A percentile compares a stretch with the other conserved stretches of the same genome.
Evolutionary conservation across 1,139 yeast genomes (phyloP).

Genomic region (Sugiyamaella novakii): DNA sequence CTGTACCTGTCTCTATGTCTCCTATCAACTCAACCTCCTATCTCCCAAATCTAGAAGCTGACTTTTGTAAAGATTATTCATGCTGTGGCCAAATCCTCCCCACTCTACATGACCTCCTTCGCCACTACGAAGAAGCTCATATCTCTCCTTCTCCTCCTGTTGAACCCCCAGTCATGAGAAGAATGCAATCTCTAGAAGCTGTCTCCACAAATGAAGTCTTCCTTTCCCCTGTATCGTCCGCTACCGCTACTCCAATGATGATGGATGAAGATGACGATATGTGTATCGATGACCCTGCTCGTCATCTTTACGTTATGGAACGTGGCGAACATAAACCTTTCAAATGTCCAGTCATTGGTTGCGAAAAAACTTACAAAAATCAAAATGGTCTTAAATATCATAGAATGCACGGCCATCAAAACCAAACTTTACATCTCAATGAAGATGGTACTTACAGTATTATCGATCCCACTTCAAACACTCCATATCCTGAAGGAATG

Average conservation of each 20-base stretch:
- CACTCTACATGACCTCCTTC: constrained; percentile 85
- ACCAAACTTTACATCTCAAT: constrained; percentile 86
- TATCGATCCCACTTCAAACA: constrained; percentile 88
- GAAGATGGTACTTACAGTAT: constrained; percentile 92
- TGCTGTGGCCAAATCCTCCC: constrained; percentile 95
- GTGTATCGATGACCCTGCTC: constrained; percentile 76
- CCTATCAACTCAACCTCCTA: constrained; percentile 70
- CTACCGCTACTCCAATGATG: constrained; percentile 33
- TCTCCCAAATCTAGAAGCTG: constrained; percentile 89
- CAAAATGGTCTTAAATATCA: constrained; percentile 97
- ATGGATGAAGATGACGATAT: constrained; percentile 48
- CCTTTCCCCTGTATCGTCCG: constrained; percentile 46
- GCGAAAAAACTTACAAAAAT: constrained; percentile 95
- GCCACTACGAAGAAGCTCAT: constrained; percentile 97
- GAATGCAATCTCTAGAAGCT: constrained; percentile 54
- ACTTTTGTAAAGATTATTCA: constrained; percentile 92
- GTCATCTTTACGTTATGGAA: constrained; percentile 89
- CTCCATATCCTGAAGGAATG: constrained; percentile 85
- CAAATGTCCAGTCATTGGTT: constrained; percentile 97
- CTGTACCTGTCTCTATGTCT: constrained; percentile 41
- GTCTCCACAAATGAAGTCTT: constrained; percentile 91
- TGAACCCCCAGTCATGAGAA: constrained; percentile 50
- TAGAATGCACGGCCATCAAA: constrained; percentile 94
- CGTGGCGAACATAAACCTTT: constrained; percentile 92
- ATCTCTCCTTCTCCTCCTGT: constrained; percentile 65